A percentile compares a stretch with the other conserved stretches of the same genome.
These are phyloP conservation scores for Leccinum incarnatum DNA, from an alignment of 768 basidiomycete species.

Conservation along the genomic window DNA sequence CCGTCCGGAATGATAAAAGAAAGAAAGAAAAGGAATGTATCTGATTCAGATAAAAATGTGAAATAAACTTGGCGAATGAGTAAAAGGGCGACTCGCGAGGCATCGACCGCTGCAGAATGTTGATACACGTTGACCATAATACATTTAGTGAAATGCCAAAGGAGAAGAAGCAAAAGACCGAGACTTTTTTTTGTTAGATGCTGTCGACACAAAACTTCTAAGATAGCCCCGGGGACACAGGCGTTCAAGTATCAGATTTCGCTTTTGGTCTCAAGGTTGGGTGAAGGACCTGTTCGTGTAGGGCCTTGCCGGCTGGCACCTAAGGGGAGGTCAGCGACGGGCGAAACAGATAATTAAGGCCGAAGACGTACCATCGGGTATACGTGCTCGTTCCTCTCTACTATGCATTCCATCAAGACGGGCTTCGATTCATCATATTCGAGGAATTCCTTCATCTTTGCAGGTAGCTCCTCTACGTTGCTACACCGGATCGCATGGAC, in stretches of 20 bases:
- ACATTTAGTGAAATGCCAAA: slow-evolving; percentile 11
- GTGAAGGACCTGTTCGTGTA: slow-evolving; percentile 88
- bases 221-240: background rate
- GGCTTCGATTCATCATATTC: slow-evolving; percentile 89
- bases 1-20: background rate
- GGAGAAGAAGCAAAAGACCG: background rate
- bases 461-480: slow-evolving; percentile 71
- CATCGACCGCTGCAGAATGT: slow-evolving; percentile 5
- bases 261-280: slow-evolving; percentile 41
- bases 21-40: background rate
- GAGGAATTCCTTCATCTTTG: slow-evolving; percentile 98
- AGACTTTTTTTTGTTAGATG: background rate
- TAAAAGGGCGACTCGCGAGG: background rate
- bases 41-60: background rate
- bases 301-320: slow-evolving; percentile 91
- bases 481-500: slow-evolving; percentile 85
- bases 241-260: slow-evolving; percentile 24
- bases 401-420: slow-evolving; percentile 86
- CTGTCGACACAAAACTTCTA: background rate
- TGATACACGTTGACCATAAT: slow-evolving; percentile 29
- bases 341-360: background rate
- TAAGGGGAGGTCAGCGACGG: slow-evolving; percentile 25
- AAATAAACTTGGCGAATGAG: background rate
- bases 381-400: slow-evolving; percentile 82
- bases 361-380: slow-evolving; percentile 74